Evolutionary conservation across 257 asterid species (phyloP), one percentile per base, ranked within the genome.

Genomic region (Solanum ahanhuiri): DNA sequence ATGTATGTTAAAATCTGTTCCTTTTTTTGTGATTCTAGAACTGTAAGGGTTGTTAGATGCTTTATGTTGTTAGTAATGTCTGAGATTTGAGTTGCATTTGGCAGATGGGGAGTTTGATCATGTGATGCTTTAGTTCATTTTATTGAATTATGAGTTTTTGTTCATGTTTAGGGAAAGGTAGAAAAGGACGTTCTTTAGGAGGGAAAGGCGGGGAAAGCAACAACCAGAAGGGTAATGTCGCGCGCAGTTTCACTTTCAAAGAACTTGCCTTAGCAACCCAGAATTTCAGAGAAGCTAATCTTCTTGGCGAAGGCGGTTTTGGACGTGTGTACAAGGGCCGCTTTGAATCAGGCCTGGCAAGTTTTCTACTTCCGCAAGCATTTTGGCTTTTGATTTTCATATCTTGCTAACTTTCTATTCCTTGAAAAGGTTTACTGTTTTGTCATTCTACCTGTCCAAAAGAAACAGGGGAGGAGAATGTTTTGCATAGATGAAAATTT

Each of bases 231-330:
- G 87, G 66, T 8, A 85, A 87, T 67, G 89, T 85, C 14, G 94
- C 94, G 9, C 85, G 87, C 57, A 87, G 93, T 82, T 92, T 92
- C 86, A 73, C 88, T 6, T 90, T 92, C 88, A 90, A 89, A 75
- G 93, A 92, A 45, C 93, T 92, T 30, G 92, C 92, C 12, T 73
- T 76, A 3, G 93, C 90, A 22, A 92, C 94, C 2, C 93, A 88
- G 87, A 92, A 90, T 86, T 92, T 92, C 58, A 85, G 89, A 58
- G 89, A 72, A 35, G 79, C 91, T n/a, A 91, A 91, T 87, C 89
- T 90, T 86, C 86, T 91, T 31, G 94, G 94, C n/a, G 92, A 90
- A 90, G 94, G 94, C 33, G 94, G 94, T 20, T 92, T 92, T 71
- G 94, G 94, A 73, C 85, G 93, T 28, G 94, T 92, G 86, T 92